Percentiles rank a stretch among this genome's conserved stretches.
Conservation (phyloP, 331 rosid species). For the Malus hybrid region DNA sequence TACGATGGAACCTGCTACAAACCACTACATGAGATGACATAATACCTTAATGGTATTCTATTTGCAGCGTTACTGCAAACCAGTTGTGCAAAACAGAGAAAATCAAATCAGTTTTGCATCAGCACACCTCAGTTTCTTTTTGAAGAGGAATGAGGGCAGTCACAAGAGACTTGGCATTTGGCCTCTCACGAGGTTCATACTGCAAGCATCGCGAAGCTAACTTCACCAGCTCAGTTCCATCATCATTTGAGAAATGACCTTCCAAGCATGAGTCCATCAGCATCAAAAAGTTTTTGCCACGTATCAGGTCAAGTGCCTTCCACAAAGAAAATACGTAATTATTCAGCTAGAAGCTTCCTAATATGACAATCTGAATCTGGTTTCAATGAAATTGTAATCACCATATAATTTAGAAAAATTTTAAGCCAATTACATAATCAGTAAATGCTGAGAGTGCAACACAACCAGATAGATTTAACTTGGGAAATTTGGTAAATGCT, state of each 20-base stretch:
- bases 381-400: neutral
- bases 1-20: slow-evolving; percentile 60
- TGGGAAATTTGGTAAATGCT: neutral
- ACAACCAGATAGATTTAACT: neutral
- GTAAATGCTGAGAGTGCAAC: neutral
- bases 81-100: slow-evolving; percentile 8
- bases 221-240: slow-evolving; percentile 77
- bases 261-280: slow-evolving; percentile 90
- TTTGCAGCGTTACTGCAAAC: neutral
- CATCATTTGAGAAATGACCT: slow-evolving; percentile 83
- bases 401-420: neutral
- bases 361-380: neutral
- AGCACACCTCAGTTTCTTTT: slow-evolving; percentile 66
- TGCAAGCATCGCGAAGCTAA: slow-evolving; percentile 89
- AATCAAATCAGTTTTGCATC: slow-evolving; percentile 13
- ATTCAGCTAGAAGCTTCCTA: neutral
- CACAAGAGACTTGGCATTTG: slow-evolving; percentile 79
- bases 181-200: slow-evolving; percentile 91
- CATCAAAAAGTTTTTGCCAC: slow-evolving; percentile 62
- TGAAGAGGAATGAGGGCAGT: slow-evolving; percentile 73
- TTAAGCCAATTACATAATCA: neutral
- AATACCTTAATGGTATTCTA: neutral
- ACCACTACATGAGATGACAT: slow-evolving; percentile 19
- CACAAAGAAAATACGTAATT: slow-evolving; percentile 5
- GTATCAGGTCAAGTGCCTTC: slow-evolving; percentile 92